Base-by-base conservation (phyloP, 768 basidiomycete species). In the Serendipita sp. region DNA sequence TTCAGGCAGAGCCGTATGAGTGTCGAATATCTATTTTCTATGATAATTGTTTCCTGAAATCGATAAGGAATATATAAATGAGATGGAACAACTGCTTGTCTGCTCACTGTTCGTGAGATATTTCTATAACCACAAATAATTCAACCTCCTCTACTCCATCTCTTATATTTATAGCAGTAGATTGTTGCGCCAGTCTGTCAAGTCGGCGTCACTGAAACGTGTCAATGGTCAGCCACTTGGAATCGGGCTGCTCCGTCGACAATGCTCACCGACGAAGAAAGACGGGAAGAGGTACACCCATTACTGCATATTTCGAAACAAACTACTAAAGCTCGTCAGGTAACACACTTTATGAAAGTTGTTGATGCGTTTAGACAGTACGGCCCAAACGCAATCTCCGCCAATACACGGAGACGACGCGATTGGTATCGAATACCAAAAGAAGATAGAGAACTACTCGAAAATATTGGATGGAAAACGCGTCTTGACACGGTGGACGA, bases 401-500 rank as follows among this genome's bases (percentile, higher is more conserved):
- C 80, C 2, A 86, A 85, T 67, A 81, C 84, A 67, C 76, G 81
- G 41, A 80, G 93, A 28, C 73, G 92, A 67, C 89, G 89, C 70
- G 91, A 92, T 66, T 78, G 89, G 3, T 86, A 84, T 70, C 81
- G 79, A 0, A 79, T 97, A 2, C 81, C 89, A 0, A 76, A 75
- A 45, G 78, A 77, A 30, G 90, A 95, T 71, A 86, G 85, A 70
- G 81, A 79, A 1, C 72, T 94, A 0, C 78, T 95, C 1, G 79
- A 82, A 13, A 68, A 71, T 11, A 72, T 94, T 3, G 89, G 89
- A 3, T 94, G 89, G 73, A 83, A 85, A 68, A 76, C 83, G 65
- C 92, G 92, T 71, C 79, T 97, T 0, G 80, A 85, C 37, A 83
- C 80, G 32, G 86, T 90, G 11, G 93, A 97, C 74, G 76, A 81